A percentile compares a stretch with the other conserved stretches of the same genome.
Evolutionary conservation across 2,329 filamentous ascomycete species (phyloP).

Genomic region (Periconia sp.): DNA sequence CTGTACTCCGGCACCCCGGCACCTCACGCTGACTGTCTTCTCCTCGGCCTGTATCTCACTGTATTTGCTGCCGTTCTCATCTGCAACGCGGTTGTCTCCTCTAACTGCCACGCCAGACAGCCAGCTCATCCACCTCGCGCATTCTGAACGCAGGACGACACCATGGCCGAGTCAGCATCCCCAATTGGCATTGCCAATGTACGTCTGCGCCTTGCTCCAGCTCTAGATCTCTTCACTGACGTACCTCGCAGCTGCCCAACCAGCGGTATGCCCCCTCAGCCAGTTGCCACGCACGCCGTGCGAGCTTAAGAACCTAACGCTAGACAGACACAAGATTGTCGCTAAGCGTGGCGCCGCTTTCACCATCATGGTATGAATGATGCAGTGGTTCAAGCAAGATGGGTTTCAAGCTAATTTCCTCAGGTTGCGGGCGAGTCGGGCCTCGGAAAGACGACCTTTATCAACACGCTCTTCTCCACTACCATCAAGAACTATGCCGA

Average conservation of each 20-base stretch:
- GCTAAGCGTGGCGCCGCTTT: slow-evolving; percentile 92
- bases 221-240: slow-evolving; percentile 38
- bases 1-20: slow-evolving; percentile 8
- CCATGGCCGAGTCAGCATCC: slow-evolving; percentile 69
- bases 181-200: slow-evolving; percentile 79
- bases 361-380: slow-evolving; percentile 87
- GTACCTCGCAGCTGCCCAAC: slow-evolving; percentile 64
- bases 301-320: slow-evolving; percentile 46
- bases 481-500: slow-evolving; percentile 99
- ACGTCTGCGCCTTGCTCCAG: slow-evolving; percentile 45
- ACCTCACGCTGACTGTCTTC: too few species aligned
- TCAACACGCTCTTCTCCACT: slow-evolving; percentile 99
- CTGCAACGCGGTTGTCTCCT: slow-evolving; percentile 5
- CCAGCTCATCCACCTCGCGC: slow-evolving; percentile 13
- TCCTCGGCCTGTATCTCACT: too few species aligned
- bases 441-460: slow-evolving; percentile 99
- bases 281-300: slow-evolving; percentile 11
- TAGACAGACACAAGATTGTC: slow-evolving; percentile 70
- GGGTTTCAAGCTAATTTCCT: slow-evolving; percentile 30
- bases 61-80: too few species aligned
- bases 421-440: slow-evolving; percentile 98
- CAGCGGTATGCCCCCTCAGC: slow-evolving; percentile 60
- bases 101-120: slow-evolving; percentile 30
- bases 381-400: not conserved
- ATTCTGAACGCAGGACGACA: slow-evolving; percentile 30